Percentiles rank a stretch among this genome's conserved stretches.
phyloP scores from a whole-genome alignment of 306 rosid genomes.

The barrel medic (Medicago truncatula) region DNA sequence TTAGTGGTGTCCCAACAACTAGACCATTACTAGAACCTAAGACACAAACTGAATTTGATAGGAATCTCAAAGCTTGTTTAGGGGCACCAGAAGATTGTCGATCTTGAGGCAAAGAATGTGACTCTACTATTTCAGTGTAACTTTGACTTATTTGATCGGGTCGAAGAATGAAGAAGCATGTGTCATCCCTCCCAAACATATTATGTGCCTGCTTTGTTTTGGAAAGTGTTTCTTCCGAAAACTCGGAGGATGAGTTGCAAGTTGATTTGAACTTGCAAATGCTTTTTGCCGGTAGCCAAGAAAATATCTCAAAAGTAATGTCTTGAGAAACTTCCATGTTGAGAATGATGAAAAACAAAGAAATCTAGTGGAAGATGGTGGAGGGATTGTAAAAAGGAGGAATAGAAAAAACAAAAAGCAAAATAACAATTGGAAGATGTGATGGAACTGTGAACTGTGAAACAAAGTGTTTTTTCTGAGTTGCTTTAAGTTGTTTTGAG shows the following conservation, averaged over 20 bases:
- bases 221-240: not conserved
- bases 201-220: not conserved
- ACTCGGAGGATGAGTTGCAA: not conserved
- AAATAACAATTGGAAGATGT: too few relatives aligned
- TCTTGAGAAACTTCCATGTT: not conserved
- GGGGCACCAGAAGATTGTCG: not conserved
- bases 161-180: slow-evolving; percentile 14
- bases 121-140: not conserved
- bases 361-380: too few relatives aligned
- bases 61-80: not conserved
- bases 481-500: too few relatives aligned
- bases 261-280: not conserved
- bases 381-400: too few relatives aligned
- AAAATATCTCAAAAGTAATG: not conserved
- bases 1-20: not conserved
- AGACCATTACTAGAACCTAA: slow-evolving; percentile 29
- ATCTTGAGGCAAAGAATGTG: not conserved
- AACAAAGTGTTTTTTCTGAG: too few relatives aligned
- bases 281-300: not conserved
- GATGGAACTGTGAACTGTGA: too few relatives aligned
- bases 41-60: not conserved
- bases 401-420: too few relatives aligned
- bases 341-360: not conserved
- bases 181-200: not conserved
- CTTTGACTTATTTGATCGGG: not conserved